Evolutionary conservation across 768 basidiomycete species (phyloP).

Genomic region (Coprinopsis cinerea): DNA sequence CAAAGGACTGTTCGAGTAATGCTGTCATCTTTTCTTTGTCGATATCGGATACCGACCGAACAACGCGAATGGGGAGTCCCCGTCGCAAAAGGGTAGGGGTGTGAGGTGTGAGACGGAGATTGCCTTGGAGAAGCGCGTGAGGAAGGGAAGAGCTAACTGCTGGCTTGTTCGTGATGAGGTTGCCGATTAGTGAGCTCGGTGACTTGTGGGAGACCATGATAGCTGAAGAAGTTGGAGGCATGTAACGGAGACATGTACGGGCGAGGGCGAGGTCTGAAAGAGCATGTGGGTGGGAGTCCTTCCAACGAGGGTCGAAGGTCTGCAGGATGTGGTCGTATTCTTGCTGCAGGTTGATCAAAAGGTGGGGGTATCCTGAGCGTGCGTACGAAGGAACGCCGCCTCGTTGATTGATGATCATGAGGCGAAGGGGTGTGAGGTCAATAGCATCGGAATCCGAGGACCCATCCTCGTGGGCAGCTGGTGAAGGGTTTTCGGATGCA

Average conservation of each 20-base stretch:
- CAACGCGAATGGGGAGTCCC: conserved; percentile 80
- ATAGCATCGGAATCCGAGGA: conserved; percentile 41
- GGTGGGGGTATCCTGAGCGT: conserved; percentile 88
- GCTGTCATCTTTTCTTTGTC: conserved; percentile 68
- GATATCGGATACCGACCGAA: conserved; percentile 63
- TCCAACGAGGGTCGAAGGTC: conserved; percentile 80
- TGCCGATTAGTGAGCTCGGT: conserved; percentile 90
- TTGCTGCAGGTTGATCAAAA: conserved; percentile 88
- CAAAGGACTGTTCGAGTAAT: conserved; percentile 88
- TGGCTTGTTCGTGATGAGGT: conserved; percentile 97
- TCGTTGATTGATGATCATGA: conserved; percentile 96
- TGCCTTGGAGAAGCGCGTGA: conserved; percentile 85
- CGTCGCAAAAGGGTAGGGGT: conserved; percentile 91
- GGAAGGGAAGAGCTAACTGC: conserved; percentile 93
- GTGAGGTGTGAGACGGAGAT: conserved; percentile 77
- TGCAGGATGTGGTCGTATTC: conserved; percentile 81
- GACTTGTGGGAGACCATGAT: conserved; percentile 98
- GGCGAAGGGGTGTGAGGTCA: conserved; percentile 88
- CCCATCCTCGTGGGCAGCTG: conserved; percentile 27
- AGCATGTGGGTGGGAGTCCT: conserved; percentile 72
- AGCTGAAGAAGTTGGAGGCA: conserved; percentile 92
- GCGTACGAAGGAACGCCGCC: conserved; percentile 98
- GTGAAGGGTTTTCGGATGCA: conserved; percentile 26
- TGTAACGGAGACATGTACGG: conserved; percentile 79
- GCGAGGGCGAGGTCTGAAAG: conserved; percentile 83